phyloP scores from a whole-genome alignment of 768 basidiomycete genomes.

The Holtermannia corniformis region DNA sequence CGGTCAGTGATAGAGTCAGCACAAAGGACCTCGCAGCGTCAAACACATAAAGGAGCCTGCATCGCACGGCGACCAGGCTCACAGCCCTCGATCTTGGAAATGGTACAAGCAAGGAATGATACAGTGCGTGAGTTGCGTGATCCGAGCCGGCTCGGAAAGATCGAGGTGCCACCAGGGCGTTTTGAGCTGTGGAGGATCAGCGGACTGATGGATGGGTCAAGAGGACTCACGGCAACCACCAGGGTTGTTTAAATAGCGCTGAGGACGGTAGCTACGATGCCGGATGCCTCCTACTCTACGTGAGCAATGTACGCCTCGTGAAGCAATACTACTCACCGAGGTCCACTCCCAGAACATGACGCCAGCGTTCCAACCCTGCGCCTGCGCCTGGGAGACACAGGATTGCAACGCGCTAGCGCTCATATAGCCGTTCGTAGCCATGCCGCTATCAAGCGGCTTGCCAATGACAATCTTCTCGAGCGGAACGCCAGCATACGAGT shows the following conservation, averaged over 20 bases:
- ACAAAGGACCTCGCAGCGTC: background rate
- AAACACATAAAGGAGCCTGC: background rate
- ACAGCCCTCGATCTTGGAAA: background rate
- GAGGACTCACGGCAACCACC: background rate
- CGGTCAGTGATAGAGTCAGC: too few species aligned
- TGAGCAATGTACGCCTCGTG: background rate
- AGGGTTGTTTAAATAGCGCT: background rate
- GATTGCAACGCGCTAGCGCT: slow-evolving; percentile 50
- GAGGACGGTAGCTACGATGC: background rate
- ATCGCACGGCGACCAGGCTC: background rate
- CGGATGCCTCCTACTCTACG: background rate
- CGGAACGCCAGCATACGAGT: slow-evolving; percentile 49
- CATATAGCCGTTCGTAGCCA: slow-evolving; percentile 54
- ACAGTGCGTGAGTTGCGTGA: too few species aligned
- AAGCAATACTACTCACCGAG: slow-evolving; percentile 8
- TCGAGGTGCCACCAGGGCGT: too few species aligned
- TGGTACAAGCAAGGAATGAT: background rate
- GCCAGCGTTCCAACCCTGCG: slow-evolving; percentile 53
- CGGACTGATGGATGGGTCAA: too few species aligned
- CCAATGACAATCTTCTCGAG: slow-evolving; percentile 64
- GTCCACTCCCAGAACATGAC: slow-evolving; percentile 43
- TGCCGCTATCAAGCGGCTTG: slow-evolving; percentile 54
- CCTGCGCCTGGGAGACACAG: slow-evolving; percentile 55
- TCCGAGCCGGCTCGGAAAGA: too few species aligned
- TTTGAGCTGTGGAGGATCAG: too few species aligned